These are phyloP conservation scores for Dichomitus squalens DNA, from an alignment of 1,284 basidiomycete species.

Conservation along the genomic window DNA sequence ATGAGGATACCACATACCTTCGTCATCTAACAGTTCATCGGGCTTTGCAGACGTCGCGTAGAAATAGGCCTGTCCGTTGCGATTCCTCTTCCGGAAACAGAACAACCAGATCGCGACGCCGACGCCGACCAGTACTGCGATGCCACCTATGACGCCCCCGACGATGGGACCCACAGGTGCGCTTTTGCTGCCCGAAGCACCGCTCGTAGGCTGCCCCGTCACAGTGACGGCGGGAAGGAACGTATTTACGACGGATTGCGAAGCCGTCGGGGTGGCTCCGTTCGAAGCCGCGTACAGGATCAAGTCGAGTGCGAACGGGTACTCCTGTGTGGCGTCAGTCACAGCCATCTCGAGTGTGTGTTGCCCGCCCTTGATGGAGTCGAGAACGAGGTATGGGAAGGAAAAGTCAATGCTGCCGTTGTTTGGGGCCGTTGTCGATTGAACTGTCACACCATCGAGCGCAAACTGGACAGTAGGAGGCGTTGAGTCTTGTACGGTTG, in stretches of 20 bases:
- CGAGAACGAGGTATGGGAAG: conserved; percentile 2
- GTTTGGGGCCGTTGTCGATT: conserved; percentile 11
- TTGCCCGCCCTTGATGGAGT: neutral
- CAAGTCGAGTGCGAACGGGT: conserved; percentile 17
- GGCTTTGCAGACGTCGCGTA: conserved; percentile 12
- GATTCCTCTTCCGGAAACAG: conserved; percentile 10
- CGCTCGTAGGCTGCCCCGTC: neutral
- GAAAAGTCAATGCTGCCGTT: conserved; percentile 5
- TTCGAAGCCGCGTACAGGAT: conserved; percentile 9
- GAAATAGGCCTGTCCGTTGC: conserved; percentile 12
- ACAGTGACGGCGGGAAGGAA: conserved; percentile 2
- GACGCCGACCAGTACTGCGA: conserved; percentile 10
- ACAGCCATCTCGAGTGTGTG: conserved; percentile 15
- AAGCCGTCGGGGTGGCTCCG: conserved; percentile 10
- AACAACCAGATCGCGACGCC: conserved; percentile 14
- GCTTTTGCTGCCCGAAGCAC: neutral
- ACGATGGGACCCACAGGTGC: conserved; percentile 18
- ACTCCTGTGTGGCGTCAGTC: conserved; percentile 1
- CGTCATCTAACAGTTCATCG: conserved; percentile 11
- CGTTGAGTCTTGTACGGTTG: neutral
- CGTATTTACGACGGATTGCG: conserved; percentile 2
- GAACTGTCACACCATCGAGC: conserved; percentile 6
- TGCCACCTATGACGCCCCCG: conserved; percentile 21
- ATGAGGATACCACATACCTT: conserved; percentile 1
- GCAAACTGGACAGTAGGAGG: conserved; percentile 12